Percentiles rank a stretch among this genome's conserved stretches.
These are phyloP conservation scores for Fraxinus ornus DNA, from an alignment of 305 asterid genomes.

Conservation along the genomic window DNA sequence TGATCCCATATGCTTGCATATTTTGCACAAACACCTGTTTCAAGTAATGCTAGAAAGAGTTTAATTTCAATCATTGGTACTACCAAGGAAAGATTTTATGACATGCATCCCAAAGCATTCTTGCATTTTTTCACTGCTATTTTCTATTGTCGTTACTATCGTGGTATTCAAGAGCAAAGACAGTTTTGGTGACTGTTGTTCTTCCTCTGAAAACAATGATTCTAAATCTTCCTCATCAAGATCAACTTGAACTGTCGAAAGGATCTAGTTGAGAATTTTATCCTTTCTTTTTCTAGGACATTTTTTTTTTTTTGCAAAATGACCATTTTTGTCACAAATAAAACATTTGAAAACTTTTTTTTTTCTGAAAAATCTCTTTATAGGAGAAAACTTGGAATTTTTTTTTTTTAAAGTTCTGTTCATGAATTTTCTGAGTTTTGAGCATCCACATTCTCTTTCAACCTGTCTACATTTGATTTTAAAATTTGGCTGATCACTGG, in stretches of 20 bases:
- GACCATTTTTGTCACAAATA: background rate
- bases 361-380: background rate
- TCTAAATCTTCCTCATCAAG: background rate
- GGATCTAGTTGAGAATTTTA: background rate
- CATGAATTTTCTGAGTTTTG: background rate
- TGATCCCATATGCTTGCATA: too few relatives aligned
- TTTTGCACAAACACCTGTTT: too few relatives aligned
- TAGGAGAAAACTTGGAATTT: background rate
- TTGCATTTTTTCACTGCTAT: background rate
- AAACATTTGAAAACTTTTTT: background rate
- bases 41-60: background rate
- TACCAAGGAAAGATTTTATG: background rate
- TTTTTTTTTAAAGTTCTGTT: background rate
- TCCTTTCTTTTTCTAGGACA: background rate
- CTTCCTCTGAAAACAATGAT: background rate
- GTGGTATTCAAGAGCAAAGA: background rate
- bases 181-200: background rate
- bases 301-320: background rate
- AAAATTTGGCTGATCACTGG: background rate
- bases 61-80: background rate
- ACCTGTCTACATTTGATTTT: background rate
- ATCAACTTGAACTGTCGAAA: background rate
- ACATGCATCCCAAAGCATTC: background rate
- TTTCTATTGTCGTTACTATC: background rate
- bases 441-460: background rate